Percentiles rank a stretch among this genome's conserved stretches.
Evolutionary conservation across 495 filamentous ascomycete species (phyloP).

Genomic region (Hypomontagnella monticulosa): DNA sequence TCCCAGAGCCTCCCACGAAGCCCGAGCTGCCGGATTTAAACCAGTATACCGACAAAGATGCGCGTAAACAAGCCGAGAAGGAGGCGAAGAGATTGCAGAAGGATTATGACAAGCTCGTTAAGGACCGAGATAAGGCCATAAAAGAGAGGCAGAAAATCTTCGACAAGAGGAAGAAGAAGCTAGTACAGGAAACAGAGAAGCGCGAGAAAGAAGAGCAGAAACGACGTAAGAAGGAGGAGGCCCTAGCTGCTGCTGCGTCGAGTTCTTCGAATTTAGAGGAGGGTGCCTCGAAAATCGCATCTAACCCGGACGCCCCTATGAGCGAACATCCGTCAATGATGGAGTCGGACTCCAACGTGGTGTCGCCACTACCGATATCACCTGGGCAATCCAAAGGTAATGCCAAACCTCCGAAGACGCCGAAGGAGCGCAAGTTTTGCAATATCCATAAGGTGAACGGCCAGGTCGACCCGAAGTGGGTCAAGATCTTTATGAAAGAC

Average conservation of each 20-base stretch:
- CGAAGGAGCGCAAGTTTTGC: slow-evolving; percentile 78
- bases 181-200: slow-evolving; percentile 57
- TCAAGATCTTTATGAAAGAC: slow-evolving; percentile 78
- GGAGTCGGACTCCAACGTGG: not conserved
- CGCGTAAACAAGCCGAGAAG: slow-evolving; percentile 71
- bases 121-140: slow-evolving; percentile 69
- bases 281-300: slow-evolving; percentile 32
- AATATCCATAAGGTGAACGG: slow-evolving; percentile 65
- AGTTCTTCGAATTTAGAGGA: slow-evolving; percentile 31
- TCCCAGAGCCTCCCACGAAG: slow-evolving; percentile 54
- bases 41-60: slow-evolving; percentile 65
- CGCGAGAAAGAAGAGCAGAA: slow-evolving; percentile 51
- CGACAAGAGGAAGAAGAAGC: slow-evolving; percentile 63
- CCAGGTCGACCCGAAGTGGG: slow-evolving; percentile 72
- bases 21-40: slow-evolving; percentile 59
- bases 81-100: slow-evolving; percentile 67
- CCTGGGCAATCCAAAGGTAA: slow-evolving; percentile 2
- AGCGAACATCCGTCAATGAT: slow-evolving; percentile 21
- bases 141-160: slow-evolving; percentile 65
- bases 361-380: slow-evolving; percentile 2
- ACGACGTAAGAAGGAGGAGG: slow-evolving; percentile 48
- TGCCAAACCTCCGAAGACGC: slow-evolving; percentile 48
- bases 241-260: slow-evolving; percentile 27
- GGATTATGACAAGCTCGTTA: slow-evolving; percentile 67
- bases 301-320: slow-evolving; percentile 19